These are phyloP conservation scores for Sugiyamaella sp. DNA, from an alignment of 1,139 yeast genomes.

Conservation along the genomic window DNA sequence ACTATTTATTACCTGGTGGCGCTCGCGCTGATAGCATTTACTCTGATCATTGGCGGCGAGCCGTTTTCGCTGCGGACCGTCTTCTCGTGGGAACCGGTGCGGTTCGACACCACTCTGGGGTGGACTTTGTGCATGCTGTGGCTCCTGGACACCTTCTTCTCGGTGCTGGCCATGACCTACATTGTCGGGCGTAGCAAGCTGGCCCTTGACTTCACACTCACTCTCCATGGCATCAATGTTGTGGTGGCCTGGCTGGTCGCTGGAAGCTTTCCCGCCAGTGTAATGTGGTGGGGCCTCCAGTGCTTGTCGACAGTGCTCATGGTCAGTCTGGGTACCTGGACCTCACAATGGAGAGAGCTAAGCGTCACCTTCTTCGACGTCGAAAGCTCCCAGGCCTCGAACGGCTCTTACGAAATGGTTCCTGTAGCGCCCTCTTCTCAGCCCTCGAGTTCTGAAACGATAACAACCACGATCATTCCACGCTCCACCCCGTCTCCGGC, in stretches of 20 bases:
- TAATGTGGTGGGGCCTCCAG: slow-evolving; percentile 88
- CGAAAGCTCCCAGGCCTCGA: neutral
- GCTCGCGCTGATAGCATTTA: slow-evolving; percentile 41
- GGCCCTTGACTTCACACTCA: slow-evolving; percentile 94
- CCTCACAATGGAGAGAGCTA: slow-evolving; percentile 85
- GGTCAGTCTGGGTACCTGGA: slow-evolving; percentile 81
- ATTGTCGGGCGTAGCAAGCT: slow-evolving; percentile 90
- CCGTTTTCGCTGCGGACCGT: slow-evolving; percentile 64
- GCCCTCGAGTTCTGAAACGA: neutral
- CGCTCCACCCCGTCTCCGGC: neutral
- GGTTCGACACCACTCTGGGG: slow-evolving; percentile 80
- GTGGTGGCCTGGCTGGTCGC: slow-evolving; percentile 68
- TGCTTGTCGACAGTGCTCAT: slow-evolving; percentile 64
- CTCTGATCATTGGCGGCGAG: slow-evolving; percentile 43
- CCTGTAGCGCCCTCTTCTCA: neutral
- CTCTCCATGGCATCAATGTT: slow-evolving; percentile 80
- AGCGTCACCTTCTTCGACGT: slow-evolving; percentile 82
- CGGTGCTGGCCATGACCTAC: slow-evolving; percentile 76
- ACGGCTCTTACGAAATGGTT: slow-evolving; percentile 20
- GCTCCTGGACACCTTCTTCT: slow-evolving; percentile 67
- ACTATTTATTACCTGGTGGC: slow-evolving; percentile 44
- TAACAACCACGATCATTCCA: neutral
- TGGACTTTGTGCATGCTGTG: slow-evolving; percentile 71
- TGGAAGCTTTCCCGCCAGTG: slow-evolving; percentile 65
- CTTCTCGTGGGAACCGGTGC: slow-evolving; percentile 79